Evolutionary conservation across 1,284 basidiomycete genomes (phyloP).

Genomic region (Marasmius sp.): DNA sequence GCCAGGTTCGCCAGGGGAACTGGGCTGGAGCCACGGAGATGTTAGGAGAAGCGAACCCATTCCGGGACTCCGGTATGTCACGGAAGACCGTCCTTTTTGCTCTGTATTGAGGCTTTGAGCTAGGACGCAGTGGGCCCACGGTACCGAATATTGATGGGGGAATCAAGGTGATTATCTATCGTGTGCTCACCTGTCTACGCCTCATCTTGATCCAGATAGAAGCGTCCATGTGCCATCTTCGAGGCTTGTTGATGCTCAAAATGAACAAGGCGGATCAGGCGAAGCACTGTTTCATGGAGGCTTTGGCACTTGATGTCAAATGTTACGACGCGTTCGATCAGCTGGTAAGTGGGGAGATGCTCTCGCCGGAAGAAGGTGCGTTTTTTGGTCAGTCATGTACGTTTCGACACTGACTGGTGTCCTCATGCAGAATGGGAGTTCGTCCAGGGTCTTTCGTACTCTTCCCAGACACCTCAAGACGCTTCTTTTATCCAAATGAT

Average conservation of each 20-base stretch:
- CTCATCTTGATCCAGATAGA: constrained; percentile 62
- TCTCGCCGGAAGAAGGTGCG: constrained; percentile 88
- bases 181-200: not conserved
- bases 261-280: constrained; percentile 88
- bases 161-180: constrained; percentile 63
- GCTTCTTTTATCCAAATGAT: constrained; percentile 89
- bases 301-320: constrained; percentile 91
- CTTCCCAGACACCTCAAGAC: constrained; percentile 83
- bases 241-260: constrained; percentile 93
- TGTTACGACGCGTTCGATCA: constrained; percentile 96
- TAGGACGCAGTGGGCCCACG: constrained; percentile 62
- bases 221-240: constrained; percentile 92
- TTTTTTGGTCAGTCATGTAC: constrained; percentile 8
- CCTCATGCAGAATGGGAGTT: constrained; percentile 87
- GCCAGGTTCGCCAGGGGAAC: constrained; percentile 89
- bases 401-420: constrained; percentile 6
- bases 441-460: constrained; percentile 81
- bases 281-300: constrained; percentile 93
- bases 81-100: not conserved
- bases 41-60: constrained; percentile 90
- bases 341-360: constrained; percentile 90
- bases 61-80: constrained; percentile 64
- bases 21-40: constrained; percentile 93
- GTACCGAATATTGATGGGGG: constrained; percentile 80
- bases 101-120: constrained; percentile 1